A percentile compares a stretch with the other conserved stretches of the same genome.
Evolutionary conservation across 1,139 yeast species (phyloP).

Genomic region (Keqinozyma sinolaborantium): DNA sequence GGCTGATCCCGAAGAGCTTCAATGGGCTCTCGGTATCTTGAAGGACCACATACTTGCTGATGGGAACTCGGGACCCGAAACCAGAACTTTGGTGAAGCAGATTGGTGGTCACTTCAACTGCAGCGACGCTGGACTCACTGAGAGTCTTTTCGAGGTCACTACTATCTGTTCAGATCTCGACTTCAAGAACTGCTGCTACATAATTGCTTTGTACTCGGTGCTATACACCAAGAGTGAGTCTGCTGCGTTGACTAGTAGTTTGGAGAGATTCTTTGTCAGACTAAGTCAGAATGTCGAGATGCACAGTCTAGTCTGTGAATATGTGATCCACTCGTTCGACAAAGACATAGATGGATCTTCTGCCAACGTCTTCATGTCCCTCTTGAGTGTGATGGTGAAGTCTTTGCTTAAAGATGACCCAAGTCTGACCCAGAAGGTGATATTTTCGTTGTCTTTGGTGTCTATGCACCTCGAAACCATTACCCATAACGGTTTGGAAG

Average conservation of each 20-base stretch:
- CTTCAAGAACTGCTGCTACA: background rate
- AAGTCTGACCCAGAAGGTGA: background rate
- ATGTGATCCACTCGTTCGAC: conserved; percentile 5
- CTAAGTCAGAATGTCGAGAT: background rate
- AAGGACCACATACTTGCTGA: background rate
- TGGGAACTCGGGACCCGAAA: background rate
- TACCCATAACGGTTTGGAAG: background rate
- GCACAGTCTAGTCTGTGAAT: background rate
- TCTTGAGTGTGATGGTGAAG: background rate
- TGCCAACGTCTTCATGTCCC: background rate
- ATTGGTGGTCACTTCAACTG: background rate
- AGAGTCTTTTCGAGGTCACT: background rate
- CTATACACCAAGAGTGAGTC: background rate
- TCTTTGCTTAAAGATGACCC: background rate
- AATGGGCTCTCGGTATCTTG: background rate
- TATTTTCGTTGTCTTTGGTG: background rate
- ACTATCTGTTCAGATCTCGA: background rate
- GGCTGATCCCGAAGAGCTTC: background rate
- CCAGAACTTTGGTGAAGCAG: background rate
- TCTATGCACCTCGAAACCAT: background rate
- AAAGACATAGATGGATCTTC: background rate
- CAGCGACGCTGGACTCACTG: background rate
- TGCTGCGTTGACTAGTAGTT: background rate
- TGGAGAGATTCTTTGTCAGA: background rate
- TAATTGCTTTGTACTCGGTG: background rate